Base-by-base conservation (phyloP, 1,139 yeast genomes). In the Kodamaea sp. region DNA sequence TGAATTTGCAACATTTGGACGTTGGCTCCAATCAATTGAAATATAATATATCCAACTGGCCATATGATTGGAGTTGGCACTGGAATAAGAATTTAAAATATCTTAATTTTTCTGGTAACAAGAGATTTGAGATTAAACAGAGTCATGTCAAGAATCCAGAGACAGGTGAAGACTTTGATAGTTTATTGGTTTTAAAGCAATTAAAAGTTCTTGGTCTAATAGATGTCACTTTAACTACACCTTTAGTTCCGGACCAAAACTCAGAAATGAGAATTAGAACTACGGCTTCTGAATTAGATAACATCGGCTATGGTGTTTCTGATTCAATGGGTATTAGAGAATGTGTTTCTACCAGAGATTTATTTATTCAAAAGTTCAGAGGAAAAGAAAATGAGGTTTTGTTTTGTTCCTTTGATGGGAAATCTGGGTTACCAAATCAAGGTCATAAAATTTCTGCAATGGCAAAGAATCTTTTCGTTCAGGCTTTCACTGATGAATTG, bases 41-140 rank as follows among this genome's bases (percentile, higher is more conserved):
- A 54, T 92, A 92, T 61, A 92, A 94, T 52, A 88, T 92, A 42
- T 84, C 94, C 9, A 92, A 92, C 58, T 87, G 90, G 79, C 95
- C 95, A 6, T 90, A 88, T 57, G 98, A 92, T 59, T 92, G 97
- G 97, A 92, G 88, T 60, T 94, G 98, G 98, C 84, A 85, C 53
- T 82, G 81, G 70, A 94, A 92, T 56, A 69, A 75, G 40, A 81
- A 82, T 34, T 70, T 94, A 58, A 79, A 73, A 50, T 89, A 85
- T 53, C 74, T 94, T 57, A 92, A 90, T 58, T 82, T 94, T 46
- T 87, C 96, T 0, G 97, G 97, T 31, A 94, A 94, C 57, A 84
- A 85, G 55, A 74, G 97, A 46, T 79, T 94, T 47, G 98, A 92
- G 57, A 88, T 92, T 50, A 82, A 81, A 54, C 83, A 79, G 41